These are phyloP conservation scores for Geotrichum restrictum DNA, from an alignment of 1,139 yeast genomes.

Conservation along the genomic window DNA sequence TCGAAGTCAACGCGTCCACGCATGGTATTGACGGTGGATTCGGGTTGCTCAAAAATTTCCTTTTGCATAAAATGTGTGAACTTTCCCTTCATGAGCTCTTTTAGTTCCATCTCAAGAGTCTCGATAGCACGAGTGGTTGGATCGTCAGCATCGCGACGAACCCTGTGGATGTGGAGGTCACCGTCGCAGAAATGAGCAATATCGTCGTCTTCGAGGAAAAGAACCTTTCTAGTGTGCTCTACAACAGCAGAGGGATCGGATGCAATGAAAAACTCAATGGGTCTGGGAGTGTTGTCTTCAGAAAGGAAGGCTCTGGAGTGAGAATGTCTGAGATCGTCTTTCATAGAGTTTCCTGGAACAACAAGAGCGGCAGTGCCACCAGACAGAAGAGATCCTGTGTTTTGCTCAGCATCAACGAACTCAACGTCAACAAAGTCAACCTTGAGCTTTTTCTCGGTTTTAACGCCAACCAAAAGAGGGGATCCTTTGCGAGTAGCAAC, in stretches of 20 bases:
- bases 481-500: constrained; percentile 98
- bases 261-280: constrained; percentile 92
- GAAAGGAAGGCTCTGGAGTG: constrained; percentile 90
- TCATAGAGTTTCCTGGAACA: constrained; percentile 24
- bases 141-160: constrained; percentile 84
- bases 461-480: constrained; percentile 94
- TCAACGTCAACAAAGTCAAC: constrained; percentile 98
- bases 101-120: constrained; percentile 93
- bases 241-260: constrained; percentile 98
- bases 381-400: constrained; percentile 16
- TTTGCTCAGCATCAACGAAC: constrained; percentile 58
- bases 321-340: constrained; percentile 65
- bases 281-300: constrained; percentile 88
- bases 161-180: constrained; percentile 96
- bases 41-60: constrained; percentile 98
- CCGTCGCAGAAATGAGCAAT: constrained; percentile 98
- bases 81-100: constrained; percentile 97
- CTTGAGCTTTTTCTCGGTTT: constrained; percentile 89
- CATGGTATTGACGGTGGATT: constrained; percentile 96
- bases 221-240: constrained; percentile 94
- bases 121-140: constrained; percentile 92
- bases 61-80: constrained; percentile 97
- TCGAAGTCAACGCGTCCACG: constrained; percentile 97
- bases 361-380: constrained; percentile 20
- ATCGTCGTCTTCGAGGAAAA: constrained; percentile 96